Conservation (phyloP, 768 basidiomycete species). For the Tylopilus vinaceipallidus region DNA sequence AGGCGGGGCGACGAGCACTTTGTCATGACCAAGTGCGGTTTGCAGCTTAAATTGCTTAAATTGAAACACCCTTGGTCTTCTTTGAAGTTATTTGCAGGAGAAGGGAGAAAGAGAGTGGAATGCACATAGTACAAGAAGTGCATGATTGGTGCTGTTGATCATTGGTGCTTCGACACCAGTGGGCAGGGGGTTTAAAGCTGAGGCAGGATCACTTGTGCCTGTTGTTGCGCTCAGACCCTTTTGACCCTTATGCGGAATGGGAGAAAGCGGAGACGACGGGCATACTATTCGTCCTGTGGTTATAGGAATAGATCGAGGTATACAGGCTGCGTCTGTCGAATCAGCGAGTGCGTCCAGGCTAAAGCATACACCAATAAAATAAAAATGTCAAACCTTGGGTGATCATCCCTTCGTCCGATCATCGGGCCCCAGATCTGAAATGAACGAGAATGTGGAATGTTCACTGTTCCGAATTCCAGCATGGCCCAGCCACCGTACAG, state of each 20-base stretch:
- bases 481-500: no score
- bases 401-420: no score
- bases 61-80: conserved; percentile 20
- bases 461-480: no score
- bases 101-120: conserved; percentile 6
- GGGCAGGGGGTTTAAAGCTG: conserved; percentile 22
- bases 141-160: conserved; percentile 28
- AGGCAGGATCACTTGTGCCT: conserved; percentile 30
- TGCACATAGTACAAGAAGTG: conserved; percentile 19
- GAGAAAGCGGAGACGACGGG: conserved; percentile 28
- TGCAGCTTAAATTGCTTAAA: conserved; percentile 26
- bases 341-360: no score
- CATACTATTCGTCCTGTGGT: conserved; percentile 30
- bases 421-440: no score
- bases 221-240: conserved; percentile 28
- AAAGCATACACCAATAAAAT: no score
- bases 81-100: conserved; percentile 18
- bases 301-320: conserved; percentile 7
- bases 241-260: conserved; percentile 27
- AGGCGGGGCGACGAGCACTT: conserved; percentile 31
- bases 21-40: conserved; percentile 33
- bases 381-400: no score
- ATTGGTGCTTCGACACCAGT: conserved; percentile 33
- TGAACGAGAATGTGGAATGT: no score
- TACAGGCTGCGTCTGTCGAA: no score